Evolutionary conservation across 495 filamentous ascomycete species (phyloP).

Genomic region (Trichocladium antarcticum): DNA sequence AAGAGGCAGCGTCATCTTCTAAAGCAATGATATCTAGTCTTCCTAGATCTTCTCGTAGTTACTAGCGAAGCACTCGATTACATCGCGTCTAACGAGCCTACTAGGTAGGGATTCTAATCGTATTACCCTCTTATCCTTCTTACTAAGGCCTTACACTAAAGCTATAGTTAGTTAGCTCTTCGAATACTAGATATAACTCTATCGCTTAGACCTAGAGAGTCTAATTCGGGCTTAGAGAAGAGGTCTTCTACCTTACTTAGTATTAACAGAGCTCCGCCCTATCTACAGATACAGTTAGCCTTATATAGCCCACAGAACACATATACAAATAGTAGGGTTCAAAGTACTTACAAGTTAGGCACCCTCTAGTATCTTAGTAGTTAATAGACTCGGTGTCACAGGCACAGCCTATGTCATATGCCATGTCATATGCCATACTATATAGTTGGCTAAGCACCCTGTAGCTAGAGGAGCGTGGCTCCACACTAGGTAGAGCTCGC

Average conservation of each 20-base stretch:
- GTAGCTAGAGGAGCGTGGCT: too few species aligned
- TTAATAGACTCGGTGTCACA: too few species aligned
- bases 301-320: slow-evolving; percentile 2
- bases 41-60: slow-evolving; percentile 8
- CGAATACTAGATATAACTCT: slow-evolving; percentile 1
- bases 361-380: too few species aligned
- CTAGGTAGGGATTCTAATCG: slow-evolving; percentile 5
- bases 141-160: slow-evolving; percentile 3
- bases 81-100: slow-evolving; percentile 6
- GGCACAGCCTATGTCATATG: too few species aligned
- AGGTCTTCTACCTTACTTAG: slow-evolving; percentile 6
- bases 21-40: slow-evolving; percentile 10
- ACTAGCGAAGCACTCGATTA: slow-evolving; percentile 7
- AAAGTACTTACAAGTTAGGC: slow-evolving; percentile 6
- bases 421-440: too few species aligned
- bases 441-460: too few species aligned
- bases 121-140: slow-evolving; percentile 5
- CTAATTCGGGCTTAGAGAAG: not conserved
- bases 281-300: not conserved
- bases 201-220: slow-evolving; percentile 4
- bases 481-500: too few species aligned
- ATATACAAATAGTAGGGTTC: slow-evolving; percentile 2
- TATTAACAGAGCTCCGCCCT: slow-evolving; percentile 2
- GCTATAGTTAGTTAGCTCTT: slow-evolving; percentile 3
- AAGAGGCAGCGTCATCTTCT: slow-evolving; percentile 7